Conservation (phyloP, 192 early-diverging fungal species). For the Coemansia sp. region DNA sequence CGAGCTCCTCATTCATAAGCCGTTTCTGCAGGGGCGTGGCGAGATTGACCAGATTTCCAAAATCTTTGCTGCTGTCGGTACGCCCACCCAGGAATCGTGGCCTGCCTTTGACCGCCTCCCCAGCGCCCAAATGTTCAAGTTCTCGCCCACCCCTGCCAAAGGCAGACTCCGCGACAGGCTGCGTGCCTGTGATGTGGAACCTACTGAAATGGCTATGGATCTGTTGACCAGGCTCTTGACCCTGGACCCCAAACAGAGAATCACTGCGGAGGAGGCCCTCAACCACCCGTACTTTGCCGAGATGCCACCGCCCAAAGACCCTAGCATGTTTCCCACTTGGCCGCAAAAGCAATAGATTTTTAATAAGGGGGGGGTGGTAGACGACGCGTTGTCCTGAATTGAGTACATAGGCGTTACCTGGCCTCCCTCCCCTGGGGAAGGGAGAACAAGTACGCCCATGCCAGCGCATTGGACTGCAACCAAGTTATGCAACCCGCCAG, state of each 20-base stretch:
- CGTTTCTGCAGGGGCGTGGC: conserved; percentile 74
- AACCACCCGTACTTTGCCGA: conserved; percentile 89
- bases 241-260: conserved; percentile 82
- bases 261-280: conserved; percentile 87
- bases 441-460: too few species aligned
- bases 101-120: conserved; percentile 67
- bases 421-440: too few species aligned
- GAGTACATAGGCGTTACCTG: too few species aligned
- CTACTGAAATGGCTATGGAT: conserved; percentile 59
- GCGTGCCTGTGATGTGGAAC: not conserved
- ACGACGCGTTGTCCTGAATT: too few species aligned
- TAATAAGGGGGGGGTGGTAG: too few species aligned
- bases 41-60: conserved; percentile 77
- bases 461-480: too few species aligned
- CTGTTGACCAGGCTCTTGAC: conserved; percentile 71
- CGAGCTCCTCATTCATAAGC: conserved; percentile 82
- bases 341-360: conserved; percentile 75
- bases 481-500: too few species aligned
- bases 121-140: conserved; percentile 69
- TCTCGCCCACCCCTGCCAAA: conserved; percentile 35
- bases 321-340: conserved; percentile 91
- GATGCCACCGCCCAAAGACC: conserved; percentile 84
- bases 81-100: conserved; percentile 75
- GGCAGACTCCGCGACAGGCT: conserved; percentile 48
- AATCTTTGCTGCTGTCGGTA: conserved; percentile 88